Evolutionary conservation across 2,329 filamentous ascomycete species (phyloP), one percentile per base, ranked within the genome.

Genomic region (Sarocladiaceae sp.): DNA sequence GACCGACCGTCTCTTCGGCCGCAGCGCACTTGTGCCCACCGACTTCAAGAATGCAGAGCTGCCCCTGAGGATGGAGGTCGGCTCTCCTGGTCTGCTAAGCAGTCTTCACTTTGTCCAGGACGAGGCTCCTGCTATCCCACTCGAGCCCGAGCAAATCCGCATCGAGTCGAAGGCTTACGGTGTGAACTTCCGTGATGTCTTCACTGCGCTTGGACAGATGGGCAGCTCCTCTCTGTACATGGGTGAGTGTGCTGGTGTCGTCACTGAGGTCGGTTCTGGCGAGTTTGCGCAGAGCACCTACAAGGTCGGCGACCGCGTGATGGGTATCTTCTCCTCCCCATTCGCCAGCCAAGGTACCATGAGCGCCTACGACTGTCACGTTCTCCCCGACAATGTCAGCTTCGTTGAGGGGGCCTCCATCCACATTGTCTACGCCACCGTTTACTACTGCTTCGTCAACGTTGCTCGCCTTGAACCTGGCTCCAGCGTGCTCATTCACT

Each of bases 121-220:
- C 18, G 34, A 16, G 13, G 32, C 16, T 26, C n/a, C 15, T 7
- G 16, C 19, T 16, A 13, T 19, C 9, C 20, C 33, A 53, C 48
- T 2, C 51, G 45, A 1, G 11, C 12, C 31, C 3, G 56, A 60
- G 16, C 51, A 64, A 42, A 47, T 67, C 7, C 62, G 66, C 47
- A 51, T 61, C 39, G 44, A 55, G 21, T 43, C 52, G 31, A 44
- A 47, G 15, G 56, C 53, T n/a, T 49, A 49, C 6, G 47, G 53
- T 6, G 33, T 58, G 20, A 51, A 53, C 31, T 55, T 51, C 44
- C 44, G 44, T 19, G 50, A 58, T 15, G 48, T 54, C 23, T 60
- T 7, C 50, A 53, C 46, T 53, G 54, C 10, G 47, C 51, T 23
- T 45, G 67, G 67, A 4, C 61, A 64, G 45, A 61, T 61, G 11